phyloP scores from a whole-genome alignment of 2,329 filamentous ascomycete genomes.

The Trichoderma endophyticum region DNA sequence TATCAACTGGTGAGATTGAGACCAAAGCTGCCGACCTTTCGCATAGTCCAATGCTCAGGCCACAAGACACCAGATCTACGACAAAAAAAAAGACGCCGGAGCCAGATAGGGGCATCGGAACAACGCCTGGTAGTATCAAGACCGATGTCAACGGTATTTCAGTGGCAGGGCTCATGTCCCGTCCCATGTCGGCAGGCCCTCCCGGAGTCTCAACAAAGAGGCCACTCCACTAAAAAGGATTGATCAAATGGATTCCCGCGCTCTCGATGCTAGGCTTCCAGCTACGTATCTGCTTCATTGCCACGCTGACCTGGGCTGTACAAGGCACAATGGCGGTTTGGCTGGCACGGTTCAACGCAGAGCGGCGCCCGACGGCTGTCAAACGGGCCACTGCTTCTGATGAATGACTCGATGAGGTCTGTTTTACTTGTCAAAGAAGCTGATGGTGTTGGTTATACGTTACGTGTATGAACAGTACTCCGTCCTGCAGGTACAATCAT shows the following conservation, averaged over 20 bases:
- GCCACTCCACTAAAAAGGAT: not conserved
- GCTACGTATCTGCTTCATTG: not conserved
- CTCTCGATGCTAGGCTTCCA: not conserved
- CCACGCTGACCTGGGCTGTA: not conserved
- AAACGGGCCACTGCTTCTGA: not conserved
- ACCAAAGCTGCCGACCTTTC: not conserved
- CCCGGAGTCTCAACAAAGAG: not conserved
- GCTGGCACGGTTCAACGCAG: not conserved
- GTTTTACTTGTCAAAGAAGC: not conserved
- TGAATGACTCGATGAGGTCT: not conserved
- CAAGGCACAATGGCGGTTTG: not conserved
- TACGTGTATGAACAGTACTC: not conserved
- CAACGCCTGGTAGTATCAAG: not conserved
- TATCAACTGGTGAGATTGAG: not conserved
- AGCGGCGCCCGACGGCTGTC: slow-evolving; percentile 1
- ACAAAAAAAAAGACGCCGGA: not conserved
- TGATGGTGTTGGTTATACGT: not conserved
- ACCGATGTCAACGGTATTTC: not conserved
- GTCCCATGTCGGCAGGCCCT: not conserved
- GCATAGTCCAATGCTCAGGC: not conserved
- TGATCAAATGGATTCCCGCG: not conserved
- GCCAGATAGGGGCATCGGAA: not conserved
- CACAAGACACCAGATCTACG: not conserved
- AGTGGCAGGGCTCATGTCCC: not conserved
- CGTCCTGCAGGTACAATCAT: not conserved